These are phyloP conservation scores for Bipolaris cookei DNA, from an alignment of 2,329 filamentous ascomycete genomes.

Conservation along the genomic window DNA sequence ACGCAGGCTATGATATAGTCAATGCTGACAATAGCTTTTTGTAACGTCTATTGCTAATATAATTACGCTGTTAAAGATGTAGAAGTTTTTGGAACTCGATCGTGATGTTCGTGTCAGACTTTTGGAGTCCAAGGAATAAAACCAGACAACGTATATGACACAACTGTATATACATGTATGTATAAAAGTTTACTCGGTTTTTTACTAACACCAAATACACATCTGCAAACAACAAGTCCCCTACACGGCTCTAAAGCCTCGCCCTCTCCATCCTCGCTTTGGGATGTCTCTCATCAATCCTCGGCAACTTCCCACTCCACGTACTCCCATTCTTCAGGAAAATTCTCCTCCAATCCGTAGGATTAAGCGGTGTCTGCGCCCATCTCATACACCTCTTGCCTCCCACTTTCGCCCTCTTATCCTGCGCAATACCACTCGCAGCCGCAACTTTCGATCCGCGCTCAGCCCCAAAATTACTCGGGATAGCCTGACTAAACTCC, in stretches of 20 bases:
- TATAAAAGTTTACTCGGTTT: no score
- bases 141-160: no score
- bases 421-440: conserved; percentile 22
- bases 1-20: neutral
- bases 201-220: neutral
- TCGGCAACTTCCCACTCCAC: conserved; percentile 19
- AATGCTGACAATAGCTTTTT: no score
- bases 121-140: no score
- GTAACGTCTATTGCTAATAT: no score
- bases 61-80: no score
- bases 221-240: neutral
- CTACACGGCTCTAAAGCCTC: neutral
- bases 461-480: conserved; percentile 25
- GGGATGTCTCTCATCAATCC: conserved; percentile 16
- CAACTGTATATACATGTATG: neutral
- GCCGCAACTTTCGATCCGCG: conserved; percentile 18
- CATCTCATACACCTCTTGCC: conserved; percentile 13
- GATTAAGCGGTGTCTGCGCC: conserved; percentile 21
- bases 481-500: conserved; percentile 27
- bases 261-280: conserved; percentile 2
- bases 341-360: conserved; percentile 25
- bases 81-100: no score
- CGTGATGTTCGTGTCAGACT: no score
- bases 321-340: conserved; percentile 23
- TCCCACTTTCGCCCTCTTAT: conserved; percentile 13